Evolutionary conservation across 23 red algal species (phyloP), one percentile per base, ranked within the genome.

Genomic region (Gracilaria gracilis): DNA sequence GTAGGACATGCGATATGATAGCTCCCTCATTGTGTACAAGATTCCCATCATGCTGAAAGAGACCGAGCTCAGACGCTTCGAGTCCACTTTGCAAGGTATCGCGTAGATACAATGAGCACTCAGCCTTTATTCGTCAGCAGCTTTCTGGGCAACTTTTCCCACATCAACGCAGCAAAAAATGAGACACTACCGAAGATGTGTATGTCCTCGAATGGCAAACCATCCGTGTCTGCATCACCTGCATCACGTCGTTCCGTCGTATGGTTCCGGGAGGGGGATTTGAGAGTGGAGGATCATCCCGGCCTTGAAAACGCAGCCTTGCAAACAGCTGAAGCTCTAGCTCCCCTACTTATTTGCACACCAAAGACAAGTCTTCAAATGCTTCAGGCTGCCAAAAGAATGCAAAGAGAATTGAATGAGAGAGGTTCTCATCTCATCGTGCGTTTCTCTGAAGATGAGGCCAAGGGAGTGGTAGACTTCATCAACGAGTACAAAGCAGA

Each of bases 181-280:
- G 46, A 48, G 12, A 25, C n/a, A 27, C 40, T 7, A 0, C 11
- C 9, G 34, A 42, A 14, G 0, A 77, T 77, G 9, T 77, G 72
- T 20, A 77, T 77, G 72, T 77, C 72, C 27, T 1, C 38, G 14
- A 51, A 19, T 25, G 19, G 5, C 11, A 20, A 50, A 49, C n/a
- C n/a, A n/a, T n/a, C n/a, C n/a, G n/a, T n/a, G n/a, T 17, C 46
- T 29, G 0, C 72, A 7, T 14, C 8, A 16, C 21, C 20, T 28
- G 27, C 11, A 8, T 23, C 72, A 5, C 72, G 72, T 37, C 53
- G 87, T 53, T 64, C 90, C 13, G 90, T 94, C 50, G 92, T 94
- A 29, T 94, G 92, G 92, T 94, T 88, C 75, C 92, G 92, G 44
- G 42, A 67, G n/a, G 92, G 92, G 20, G 92, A 94, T 77, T 57